Conservation (phyloP, 163 green algal species). For the Chlamydomonas reinhardtii region DNA sequence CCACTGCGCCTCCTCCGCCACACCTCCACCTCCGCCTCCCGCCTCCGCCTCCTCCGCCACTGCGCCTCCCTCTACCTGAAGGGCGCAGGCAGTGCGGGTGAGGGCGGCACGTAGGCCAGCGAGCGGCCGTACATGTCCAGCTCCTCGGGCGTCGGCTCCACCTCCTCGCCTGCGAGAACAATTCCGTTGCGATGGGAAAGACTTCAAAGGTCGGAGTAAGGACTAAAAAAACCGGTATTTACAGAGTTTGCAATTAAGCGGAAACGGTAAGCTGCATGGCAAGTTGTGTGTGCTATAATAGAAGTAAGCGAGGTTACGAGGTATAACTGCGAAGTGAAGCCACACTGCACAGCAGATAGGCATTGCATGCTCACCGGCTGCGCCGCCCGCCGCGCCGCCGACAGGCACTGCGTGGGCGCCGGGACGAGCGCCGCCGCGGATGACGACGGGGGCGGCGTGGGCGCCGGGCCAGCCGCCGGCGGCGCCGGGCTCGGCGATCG, state of each 20-base stretch:
- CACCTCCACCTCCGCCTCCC: background rate
- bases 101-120: constrained; percentile 83
- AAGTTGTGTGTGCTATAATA: too few species aligned
- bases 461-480: too few species aligned
- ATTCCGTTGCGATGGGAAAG: too few species aligned
- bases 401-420: too few species aligned
- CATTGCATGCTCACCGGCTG: constrained; percentile 19
- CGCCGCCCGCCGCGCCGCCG: constrained; percentile 5
- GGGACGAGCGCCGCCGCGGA: constrained; percentile 17
- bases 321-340: too few species aligned
- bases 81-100: constrained; percentile 77
- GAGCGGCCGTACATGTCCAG: constrained; percentile 80
- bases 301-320: too few species aligned
- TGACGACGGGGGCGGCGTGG: constrained; percentile 20
- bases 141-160: constrained; percentile 58
- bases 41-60: background rate
- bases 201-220: too few species aligned
- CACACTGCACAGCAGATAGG: too few species aligned
- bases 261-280: too few species aligned
- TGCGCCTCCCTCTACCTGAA: constrained; percentile 67
- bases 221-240: too few species aligned
- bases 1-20: background rate
- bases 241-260: too few species aligned
- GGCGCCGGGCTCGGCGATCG: background rate
- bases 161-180: too few species aligned